Percentiles rank a stretch among this genome's conserved stretches.
phyloP scores from a whole-genome alignment of 768 basidiomycete genomes.

The Boletellus ananiceps region DNA sequence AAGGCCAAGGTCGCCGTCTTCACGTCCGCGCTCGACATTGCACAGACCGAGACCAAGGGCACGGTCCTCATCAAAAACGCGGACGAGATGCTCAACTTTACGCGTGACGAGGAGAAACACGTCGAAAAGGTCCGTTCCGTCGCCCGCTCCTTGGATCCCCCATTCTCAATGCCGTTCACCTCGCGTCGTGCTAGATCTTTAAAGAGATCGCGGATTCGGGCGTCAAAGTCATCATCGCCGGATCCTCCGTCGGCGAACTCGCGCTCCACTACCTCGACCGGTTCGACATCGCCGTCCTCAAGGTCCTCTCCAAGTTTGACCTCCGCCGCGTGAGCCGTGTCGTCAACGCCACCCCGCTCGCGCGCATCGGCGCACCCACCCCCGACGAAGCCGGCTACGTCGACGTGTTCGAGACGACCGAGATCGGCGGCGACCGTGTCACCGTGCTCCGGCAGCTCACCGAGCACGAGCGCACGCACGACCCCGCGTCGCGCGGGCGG shows the following conservation, averaged over 20 bases:
- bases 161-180: not conserved
- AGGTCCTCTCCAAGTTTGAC: constrained; percentile 97
- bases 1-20: constrained; percentile 95
- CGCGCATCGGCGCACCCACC: constrained; percentile 92
- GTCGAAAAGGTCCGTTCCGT: constrained; percentile 65
- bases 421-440: constrained; percentile 96
- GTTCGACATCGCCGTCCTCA: constrained; percentile 89
- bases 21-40: constrained; percentile 86
- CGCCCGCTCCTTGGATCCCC: too few relatives aligned
- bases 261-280: constrained; percentile 96
- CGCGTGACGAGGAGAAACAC: constrained; percentile 92
- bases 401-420: constrained; percentile 92
- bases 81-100: constrained; percentile 96
- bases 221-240: constrained; percentile 90
- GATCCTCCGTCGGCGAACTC: constrained; percentile 90
- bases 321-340: constrained; percentile 91
- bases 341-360: constrained; percentile 92
- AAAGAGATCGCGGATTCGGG: constrained; percentile 96
- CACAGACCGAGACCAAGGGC: constrained; percentile 98
- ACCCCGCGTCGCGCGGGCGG: constrained; percentile 24
- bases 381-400: constrained; percentile 93
- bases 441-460: constrained; percentile 88
- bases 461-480: constrained; percentile 60
- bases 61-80: constrained; percentile 95
- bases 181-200: constrained; percentile 62